These are phyloP conservation scores for Talaromyces sp. DNA, from an alignment of 2,329 filamentous ascomycete genomes.

Conservation along the genomic window DNA sequence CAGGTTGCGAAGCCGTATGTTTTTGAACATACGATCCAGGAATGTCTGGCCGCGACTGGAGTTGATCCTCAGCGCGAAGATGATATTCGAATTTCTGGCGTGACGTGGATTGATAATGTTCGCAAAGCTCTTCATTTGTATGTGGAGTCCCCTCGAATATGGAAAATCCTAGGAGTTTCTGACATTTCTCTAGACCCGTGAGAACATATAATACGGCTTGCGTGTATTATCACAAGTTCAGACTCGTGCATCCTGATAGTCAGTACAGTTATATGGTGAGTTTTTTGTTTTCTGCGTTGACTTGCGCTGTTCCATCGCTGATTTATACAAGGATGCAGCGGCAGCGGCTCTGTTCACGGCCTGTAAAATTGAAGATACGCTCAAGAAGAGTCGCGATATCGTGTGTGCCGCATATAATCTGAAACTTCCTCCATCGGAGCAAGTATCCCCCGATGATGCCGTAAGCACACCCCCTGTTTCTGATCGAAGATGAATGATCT, in stretches of 20 bases:
- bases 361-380: conserved; percentile 95
- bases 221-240: conserved; percentile 90
- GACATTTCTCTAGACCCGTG: conserved; percentile 60
- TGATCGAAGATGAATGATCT: not conserved
- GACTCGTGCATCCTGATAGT: conserved; percentile 73
- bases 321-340: conserved; percentile 63
- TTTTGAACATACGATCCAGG: conserved; percentile 73
- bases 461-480: conserved; percentile 43
- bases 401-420: conserved; percentile 85
- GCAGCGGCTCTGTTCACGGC: conserved; percentile 84
- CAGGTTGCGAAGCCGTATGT: conserved; percentile 69
- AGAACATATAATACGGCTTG: conserved; percentile 89
- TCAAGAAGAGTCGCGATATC: conserved; percentile 94
- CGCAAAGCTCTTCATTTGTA: conserved; percentile 73
- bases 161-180: not conserved
- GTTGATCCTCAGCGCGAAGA: conserved; percentile 76
- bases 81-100: conserved; percentile 72
- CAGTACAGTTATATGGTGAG: conserved; percentile 69
- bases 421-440: conserved; percentile 62
- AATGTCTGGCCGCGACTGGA: conserved; percentile 63
- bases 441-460: conserved; percentile 74
- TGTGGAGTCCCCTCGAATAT: conserved; percentile 28
- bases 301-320: not conserved
- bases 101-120: conserved; percentile 83
- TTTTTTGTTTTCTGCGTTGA: conserved; percentile 7